Evolutionary conservation across 2,329 filamentous ascomycete species (phyloP), one percentile per base, ranked within the genome.

Genomic region (Penicillium brasilianum): DNA sequence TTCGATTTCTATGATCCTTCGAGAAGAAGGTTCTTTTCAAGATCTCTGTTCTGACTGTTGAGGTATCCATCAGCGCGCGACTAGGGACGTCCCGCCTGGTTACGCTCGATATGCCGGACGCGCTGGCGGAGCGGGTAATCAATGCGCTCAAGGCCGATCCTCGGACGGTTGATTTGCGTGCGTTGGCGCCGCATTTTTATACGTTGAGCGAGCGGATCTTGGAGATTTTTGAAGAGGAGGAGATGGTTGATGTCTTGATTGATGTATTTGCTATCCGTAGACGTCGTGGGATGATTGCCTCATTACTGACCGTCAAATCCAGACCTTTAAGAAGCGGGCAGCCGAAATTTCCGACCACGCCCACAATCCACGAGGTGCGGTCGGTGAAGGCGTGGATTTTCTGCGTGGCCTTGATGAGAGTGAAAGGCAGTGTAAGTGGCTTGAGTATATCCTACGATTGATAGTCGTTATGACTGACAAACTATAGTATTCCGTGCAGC

Each of bases 111-210:
- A 86, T 96, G 8, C 94, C 95, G 0, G 77, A 86, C 0, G 89
- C 91, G 3, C 86, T 98, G 0, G 88, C 90, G 5, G 85, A 88
- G 63, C 87, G 91, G 49, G 93, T 98, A 44, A 81, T 96, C 72
- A 93, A 96, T 69, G 95, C 95, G 0, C 82, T 99, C 39, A 95
- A 94, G 73, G 95, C 95, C 34, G 93, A 97, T 73, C 90, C 95
- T 0, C 88, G 90, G 57, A 90, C 90, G 11, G 92, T 99, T 1
- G 89, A 96, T 58, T 77, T 99, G 44, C 87, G 94, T 53, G 88
- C 91, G 58, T 87, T 95, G 75, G 91, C 91, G 62, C 88, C 90
- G 37, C 90, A 97, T 76, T 97, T 97, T 71, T 98, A 97, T 79
- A 88, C 87, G 25, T 84, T 98, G 4, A 92, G 91, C 3, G 89